phyloP scores from a whole-genome alignment of 495 filamentous ascomycete species.

The Talaromyces thailandensis region DNA sequence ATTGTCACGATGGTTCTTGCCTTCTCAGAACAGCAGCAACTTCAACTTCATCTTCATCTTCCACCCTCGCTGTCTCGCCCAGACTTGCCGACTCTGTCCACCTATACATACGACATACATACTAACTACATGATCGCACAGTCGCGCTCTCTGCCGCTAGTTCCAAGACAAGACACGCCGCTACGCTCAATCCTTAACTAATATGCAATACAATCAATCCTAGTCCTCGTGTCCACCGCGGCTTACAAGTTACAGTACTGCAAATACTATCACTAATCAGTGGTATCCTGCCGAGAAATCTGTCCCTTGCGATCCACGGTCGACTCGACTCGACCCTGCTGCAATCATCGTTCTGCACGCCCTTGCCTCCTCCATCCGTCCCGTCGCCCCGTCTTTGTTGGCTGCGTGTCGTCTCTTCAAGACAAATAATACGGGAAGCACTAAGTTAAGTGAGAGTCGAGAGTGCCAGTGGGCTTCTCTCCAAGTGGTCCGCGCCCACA shows the following conservation, averaged over 20 bases:
- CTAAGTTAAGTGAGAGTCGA: neutral
- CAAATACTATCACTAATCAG: slow-evolving; percentile 11
- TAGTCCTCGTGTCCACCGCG: neutral
- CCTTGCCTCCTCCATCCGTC: slow-evolving; percentile 3
- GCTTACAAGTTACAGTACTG: too few relatives aligned
- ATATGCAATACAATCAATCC: neutral
- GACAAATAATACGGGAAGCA: neutral
- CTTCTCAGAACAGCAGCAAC: neutral
- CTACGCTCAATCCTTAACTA: neutral
- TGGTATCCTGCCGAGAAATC: slow-evolving; percentile 1
- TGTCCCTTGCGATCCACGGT: slow-evolving; percentile 7
- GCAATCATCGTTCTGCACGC: slow-evolving; percentile 4
- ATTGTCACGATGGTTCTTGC: neutral
- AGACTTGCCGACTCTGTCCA: neutral
- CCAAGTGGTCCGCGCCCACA: slow-evolving; percentile 4
- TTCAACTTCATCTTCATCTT: neutral
- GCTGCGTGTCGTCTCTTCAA: slow-evolving; percentile 6
- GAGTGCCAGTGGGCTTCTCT: slow-evolving; percentile 1
- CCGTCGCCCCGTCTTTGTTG: slow-evolving; percentile 8
- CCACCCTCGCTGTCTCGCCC: neutral
- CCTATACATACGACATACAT: neutral
- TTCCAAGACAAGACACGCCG: neutral
- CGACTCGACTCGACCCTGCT: neutral
- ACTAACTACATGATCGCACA: neutral
- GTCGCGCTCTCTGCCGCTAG: neutral